phyloP scores from a whole-genome alignment of 345 rosid species.

The Stellera chamaejasme region DNA sequence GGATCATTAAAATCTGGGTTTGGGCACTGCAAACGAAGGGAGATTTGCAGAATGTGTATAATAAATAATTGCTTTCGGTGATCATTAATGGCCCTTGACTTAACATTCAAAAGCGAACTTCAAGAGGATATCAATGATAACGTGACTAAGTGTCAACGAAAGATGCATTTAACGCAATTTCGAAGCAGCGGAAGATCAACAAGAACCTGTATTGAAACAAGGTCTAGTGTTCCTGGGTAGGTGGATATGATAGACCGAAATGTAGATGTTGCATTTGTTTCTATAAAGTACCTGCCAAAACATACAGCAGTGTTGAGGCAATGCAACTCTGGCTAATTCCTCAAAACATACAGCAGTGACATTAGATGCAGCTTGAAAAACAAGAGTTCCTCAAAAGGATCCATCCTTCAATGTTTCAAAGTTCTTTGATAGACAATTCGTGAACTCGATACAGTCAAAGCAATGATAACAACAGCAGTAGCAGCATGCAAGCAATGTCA shows the following conservation, averaged over 20 bases:
- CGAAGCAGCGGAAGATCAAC: background rate
- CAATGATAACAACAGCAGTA: no score
- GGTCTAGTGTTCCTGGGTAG: constrained; percentile 48
- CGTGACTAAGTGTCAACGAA: background rate
- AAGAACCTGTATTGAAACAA: constrained; percentile 55
- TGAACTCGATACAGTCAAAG: no score
- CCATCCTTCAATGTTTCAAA: no score
- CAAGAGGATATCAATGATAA: constrained; percentile 4
- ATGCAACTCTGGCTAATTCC: background rate
- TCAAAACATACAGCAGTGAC: no score
- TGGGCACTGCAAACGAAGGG: constrained; percentile 39
- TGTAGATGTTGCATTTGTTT: constrained; percentile 57
- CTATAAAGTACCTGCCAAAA: constrained; percentile 40
- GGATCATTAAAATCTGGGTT: constrained; percentile 63
- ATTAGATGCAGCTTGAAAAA: no score
- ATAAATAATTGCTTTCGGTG: background rate
- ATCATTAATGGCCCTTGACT: background rate
- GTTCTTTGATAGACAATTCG: no score
- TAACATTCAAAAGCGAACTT: background rate
- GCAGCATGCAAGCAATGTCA: no score
- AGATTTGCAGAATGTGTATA: background rate
- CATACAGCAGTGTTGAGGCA: constrained; percentile 6
- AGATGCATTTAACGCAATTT: background rate
- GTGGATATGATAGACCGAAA: constrained; percentile 45
- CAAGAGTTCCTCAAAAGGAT: no score